A percentile compares a stretch with the other conserved stretches of the same genome.
Evolutionary conservation across 345 rosid genomes (phyloP).

Genomic region (Ceriops tagal): DNA sequence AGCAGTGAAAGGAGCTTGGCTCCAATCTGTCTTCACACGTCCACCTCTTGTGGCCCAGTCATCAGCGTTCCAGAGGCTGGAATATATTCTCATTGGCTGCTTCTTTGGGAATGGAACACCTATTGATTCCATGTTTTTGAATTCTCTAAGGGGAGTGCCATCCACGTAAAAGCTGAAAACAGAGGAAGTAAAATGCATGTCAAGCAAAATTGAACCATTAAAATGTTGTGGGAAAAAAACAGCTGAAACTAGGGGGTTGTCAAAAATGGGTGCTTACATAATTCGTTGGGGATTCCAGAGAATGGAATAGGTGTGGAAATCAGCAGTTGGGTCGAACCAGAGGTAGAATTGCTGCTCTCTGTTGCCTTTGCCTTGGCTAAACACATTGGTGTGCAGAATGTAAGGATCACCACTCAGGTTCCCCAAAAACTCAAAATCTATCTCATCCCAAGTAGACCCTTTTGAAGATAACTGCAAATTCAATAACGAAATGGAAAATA

Average conservation of each 20-base stretch:
- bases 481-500: not conserved
- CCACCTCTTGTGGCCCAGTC: conserved; percentile 70
- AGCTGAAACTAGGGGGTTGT: not conserved
- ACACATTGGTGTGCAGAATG: not conserved
- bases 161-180: conserved; percentile 47
- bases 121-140: conserved; percentile 50
- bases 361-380: conserved; percentile 3
- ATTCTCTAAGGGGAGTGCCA: conserved; percentile 55
- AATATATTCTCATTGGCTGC: conserved; percentile 53
- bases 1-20: conserved; percentile 57
- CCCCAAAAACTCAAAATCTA: conserved; percentile 17
- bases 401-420: conserved; percentile 5
- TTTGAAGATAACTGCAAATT: conserved; percentile 39
- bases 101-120: conserved; percentile 50
- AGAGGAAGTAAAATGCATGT: not conserved
- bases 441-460: conserved; percentile 61
- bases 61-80: conserved; percentile 62
- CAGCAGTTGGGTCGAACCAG: conserved; percentile 59
- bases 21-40: conserved; percentile 57
- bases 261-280: conserved; percentile 21
- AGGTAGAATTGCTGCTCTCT: conserved; percentile 14
- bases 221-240: not conserved
- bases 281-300: conserved; percentile 59
- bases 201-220: not conserved
- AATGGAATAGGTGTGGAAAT: conserved; percentile 58